Conservation (phyloP, 208 protist species). For the Leishmania major region DNA sequence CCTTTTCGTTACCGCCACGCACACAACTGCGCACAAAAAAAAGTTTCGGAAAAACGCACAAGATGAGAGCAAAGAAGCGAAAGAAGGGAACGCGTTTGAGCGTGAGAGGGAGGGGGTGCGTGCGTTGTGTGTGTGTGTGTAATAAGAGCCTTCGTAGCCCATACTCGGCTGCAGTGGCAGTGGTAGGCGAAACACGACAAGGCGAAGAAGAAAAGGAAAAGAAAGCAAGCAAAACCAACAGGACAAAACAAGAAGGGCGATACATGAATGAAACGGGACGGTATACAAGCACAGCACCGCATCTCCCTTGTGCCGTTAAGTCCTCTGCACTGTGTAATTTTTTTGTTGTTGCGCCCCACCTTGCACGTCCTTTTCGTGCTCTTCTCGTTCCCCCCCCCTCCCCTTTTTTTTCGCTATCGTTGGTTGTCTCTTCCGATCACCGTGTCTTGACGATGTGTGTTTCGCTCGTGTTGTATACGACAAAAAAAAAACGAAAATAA, state of each 20-base stretch:
- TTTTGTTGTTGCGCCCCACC: neutral
- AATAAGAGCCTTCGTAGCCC: neutral
- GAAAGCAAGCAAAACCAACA: neutral
- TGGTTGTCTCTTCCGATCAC: neutral
- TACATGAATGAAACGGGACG: neutral
- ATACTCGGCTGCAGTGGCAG: neutral
- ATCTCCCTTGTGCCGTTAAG: neutral
- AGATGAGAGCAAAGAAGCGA: neutral
- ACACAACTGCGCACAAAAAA: neutral
- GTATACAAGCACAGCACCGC: neutral
- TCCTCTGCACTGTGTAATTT: neutral
- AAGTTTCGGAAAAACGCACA: neutral
- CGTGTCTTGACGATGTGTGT: neutral
- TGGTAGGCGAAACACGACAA: neutral
- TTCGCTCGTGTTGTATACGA: neutral
- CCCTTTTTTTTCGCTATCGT: neutral
- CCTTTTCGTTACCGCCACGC: neutral
- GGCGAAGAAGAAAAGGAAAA: neutral
- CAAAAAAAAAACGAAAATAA: neutral
- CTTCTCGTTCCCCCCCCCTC: neutral
- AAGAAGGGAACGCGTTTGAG: neutral
- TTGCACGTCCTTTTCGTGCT: neutral
- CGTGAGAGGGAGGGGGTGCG: neutral
- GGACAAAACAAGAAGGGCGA: neutral
- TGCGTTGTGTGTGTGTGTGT: neutral